phyloP scores from a whole-genome alignment of 176 grass and related monocot species.

The sorghum (Sorghum bicolor) region Sorghum_bicolor_NCBIv3 NC_012873.2:6635501-6636000 shows the following conservation, averaged over 20 bases:
- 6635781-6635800: not conserved
- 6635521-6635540: not conserved
- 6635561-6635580: not conserved
- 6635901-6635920: not conserved
- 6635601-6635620: not conserved
- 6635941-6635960: conserved; percentile 58
- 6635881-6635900: conserved; percentile 12
- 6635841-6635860: not conserved
- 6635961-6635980: conserved; percentile 50
- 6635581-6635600: not conserved
- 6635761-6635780: not conserved
- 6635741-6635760: not conserved
- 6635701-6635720: not conserved
- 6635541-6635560: not conserved
- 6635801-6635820: not conserved
- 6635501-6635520: not conserved
- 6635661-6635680: no score
- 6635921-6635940: not conserved
- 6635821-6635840: not conserved
- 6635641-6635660: not conserved
- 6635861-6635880: not conserved
- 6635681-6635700: not conserved
- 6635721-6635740: not conserved
- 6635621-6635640: not conserved
- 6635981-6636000: conserved; percentile 47